Evolutionary conservation across 75 land plant species (phyloP).

Genomic region (Picea glauca): DNA sequence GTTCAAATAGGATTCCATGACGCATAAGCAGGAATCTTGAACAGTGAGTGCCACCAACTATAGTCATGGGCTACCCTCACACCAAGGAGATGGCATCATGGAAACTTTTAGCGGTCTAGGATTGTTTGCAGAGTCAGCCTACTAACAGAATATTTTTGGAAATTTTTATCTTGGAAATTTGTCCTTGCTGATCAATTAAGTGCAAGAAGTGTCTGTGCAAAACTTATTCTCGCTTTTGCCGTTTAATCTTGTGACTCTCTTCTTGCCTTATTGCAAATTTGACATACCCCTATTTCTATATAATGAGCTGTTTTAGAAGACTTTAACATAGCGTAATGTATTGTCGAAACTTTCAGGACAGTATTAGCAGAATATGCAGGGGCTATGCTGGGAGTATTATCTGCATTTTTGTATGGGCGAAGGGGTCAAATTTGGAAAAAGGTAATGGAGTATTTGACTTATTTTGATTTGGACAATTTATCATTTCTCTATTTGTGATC

Average conservation of each 20-base stretch:
- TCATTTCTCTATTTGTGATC: background rate
- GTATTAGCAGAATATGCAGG: constrained; percentile 92
- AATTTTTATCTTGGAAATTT: background rate
- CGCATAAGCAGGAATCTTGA: background rate
- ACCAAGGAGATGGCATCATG: background rate
- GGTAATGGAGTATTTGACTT: constrained; percentile 25
- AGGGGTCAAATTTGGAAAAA: constrained; percentile 72
- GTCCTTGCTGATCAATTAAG: background rate
- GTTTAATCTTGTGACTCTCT: background rate
- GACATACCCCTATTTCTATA: background rate
- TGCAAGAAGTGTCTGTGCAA: background rate
- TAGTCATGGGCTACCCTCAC: background rate
- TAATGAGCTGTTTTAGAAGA: background rate
- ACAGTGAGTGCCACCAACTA: too few relatives aligned
- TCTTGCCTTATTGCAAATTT: background rate
- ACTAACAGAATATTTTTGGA: too few relatives aligned
- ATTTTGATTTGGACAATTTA: background rate
- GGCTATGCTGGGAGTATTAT: constrained; percentile 90
- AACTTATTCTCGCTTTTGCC: background rate
- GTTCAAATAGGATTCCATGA: background rate
- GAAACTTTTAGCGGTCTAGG: background rate
- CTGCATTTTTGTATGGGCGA: constrained; percentile 79
- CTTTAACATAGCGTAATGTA: background rate
- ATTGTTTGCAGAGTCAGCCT: too few relatives aligned
- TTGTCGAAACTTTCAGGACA: constrained; percentile 46